These are phyloP conservation scores for Hanseniaspora lachancei DNA, from an alignment of 805 yeast species.

Conservation along the genomic window DNA sequence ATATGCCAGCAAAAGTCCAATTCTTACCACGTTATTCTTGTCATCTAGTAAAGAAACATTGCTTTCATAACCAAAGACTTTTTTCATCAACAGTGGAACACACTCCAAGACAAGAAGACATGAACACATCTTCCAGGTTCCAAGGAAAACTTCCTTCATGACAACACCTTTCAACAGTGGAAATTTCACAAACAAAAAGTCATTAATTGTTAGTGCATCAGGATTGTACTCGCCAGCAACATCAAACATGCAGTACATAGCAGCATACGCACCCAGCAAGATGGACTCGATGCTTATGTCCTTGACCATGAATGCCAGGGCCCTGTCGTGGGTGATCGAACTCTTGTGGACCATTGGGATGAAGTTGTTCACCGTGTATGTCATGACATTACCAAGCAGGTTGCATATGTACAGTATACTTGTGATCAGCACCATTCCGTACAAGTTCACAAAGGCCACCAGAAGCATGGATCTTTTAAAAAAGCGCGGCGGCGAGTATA, in stretches of 20 bases:
- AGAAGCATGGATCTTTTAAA: slow-evolving; percentile 38
- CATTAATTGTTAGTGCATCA: background rate
- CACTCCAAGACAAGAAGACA: background rate
- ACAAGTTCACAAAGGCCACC: slow-evolving; percentile 33
- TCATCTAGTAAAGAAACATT: background rate
- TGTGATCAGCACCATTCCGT: slow-evolving; percentile 27
- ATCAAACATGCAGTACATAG: slow-evolving; percentile 18
- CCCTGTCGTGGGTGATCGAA: background rate
- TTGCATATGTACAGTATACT: background rate
- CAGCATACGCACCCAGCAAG: slow-evolving; percentile 17
- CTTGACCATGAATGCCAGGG: background rate
- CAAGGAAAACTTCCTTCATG: background rate
- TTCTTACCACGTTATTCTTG: background rate
- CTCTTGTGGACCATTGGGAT: background rate
- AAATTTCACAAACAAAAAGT: background rate
- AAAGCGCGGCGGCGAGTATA: slow-evolving; percentile 77
- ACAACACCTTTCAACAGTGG: background rate
- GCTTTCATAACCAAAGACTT: background rate
- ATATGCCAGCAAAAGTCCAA: background rate
- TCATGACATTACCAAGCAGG: background rate
- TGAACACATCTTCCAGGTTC: background rate
- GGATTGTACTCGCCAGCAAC: background rate
- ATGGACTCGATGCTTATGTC: background rate
- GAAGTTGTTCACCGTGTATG: background rate
- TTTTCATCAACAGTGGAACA: background rate